Evolutionary conservation across 2,329 filamentous ascomycete genomes (phyloP), one percentile per base, ranked within the genome.

Genomic region (Periconia sp.): DNA sequence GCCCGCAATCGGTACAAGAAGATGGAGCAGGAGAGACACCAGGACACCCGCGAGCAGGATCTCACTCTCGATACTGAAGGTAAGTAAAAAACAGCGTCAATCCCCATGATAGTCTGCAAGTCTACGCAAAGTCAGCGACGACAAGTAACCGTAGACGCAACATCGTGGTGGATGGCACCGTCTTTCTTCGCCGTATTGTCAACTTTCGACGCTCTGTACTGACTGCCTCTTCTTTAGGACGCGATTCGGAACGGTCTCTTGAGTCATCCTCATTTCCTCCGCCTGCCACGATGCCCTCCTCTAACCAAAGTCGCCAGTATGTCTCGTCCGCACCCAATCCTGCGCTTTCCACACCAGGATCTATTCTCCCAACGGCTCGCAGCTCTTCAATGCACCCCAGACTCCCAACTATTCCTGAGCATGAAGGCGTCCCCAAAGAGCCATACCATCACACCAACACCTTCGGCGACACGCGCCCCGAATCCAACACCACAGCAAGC

Each of bases 1-100:
- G 62, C 64, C 2, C 46, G 69, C 1, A n/a, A 56, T 0, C 50
- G 41, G 2, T 52, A 51, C 11, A 55, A 57, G 20, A 6, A 49
- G 6, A 37, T 48, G 9, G 46, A 57, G 23, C 49, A 45, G 53
- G 47, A 56, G n/a, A 27, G 42, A 1, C 33, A 11, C 5, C 33
- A 37, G 13, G 33, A 5, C 6, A n/a, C 11, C 5, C 11, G 10
- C 13, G 11, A 37, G 15, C 15, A 13, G 33, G 15, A 13, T 37
- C 11, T 3, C 15, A 37, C 33, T n/a, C 15, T 11, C 10, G 13
- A 37, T 37, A n/a, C 33, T 37, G 33, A 37, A 37, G 33, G 31
- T 33, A 14, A 33, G 31, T 7, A 33, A 33, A 14, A 33, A 33
- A 14, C 8, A 7, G 31, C 14, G 31, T n/a, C n/a, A n/a, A 33